Conservation (phyloP, 495 filamentous ascomycete genomes). For the Emericellopsis terricola region DNA sequence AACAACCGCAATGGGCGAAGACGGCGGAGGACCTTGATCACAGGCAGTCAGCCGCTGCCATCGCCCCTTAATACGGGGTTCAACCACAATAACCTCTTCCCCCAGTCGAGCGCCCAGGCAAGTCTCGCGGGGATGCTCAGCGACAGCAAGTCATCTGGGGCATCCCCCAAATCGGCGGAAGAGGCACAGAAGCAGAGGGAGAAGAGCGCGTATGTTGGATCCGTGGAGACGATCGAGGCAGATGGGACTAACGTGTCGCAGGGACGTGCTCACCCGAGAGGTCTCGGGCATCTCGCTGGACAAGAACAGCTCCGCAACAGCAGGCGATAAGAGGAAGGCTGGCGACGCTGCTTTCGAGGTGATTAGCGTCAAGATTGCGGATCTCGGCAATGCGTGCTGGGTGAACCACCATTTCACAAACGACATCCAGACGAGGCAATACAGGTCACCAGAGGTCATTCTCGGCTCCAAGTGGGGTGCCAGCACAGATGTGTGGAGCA, state of each 20-base stretch:
- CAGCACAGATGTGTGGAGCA: constrained; percentile 98
- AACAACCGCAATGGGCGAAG: constrained; percentile 88
- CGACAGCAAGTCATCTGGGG: constrained; percentile 38
- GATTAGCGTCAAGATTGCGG: constrained; percentile 97
- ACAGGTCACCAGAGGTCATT: constrained; percentile 93
- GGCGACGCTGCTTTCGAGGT: constrained; percentile 41
- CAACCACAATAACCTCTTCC: constrained; percentile 50
- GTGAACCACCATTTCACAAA: constrained; percentile 98
- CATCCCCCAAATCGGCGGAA: constrained; percentile 22
- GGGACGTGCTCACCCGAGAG: constrained; percentile 78
- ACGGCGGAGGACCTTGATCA: constrained; percentile 84
- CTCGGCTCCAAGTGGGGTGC: constrained; percentile 95
- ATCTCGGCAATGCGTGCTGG: constrained; percentile 98
- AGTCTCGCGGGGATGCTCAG: constrained; percentile 72
- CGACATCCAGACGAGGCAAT: constrained; percentile 96
- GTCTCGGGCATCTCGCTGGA: constrained; percentile 91
- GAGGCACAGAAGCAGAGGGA: constrained; percentile 77
- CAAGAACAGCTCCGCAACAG: constrained; percentile 34
- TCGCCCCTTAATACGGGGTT: constrained; percentile 90
- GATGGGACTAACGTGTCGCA: constrained; percentile 15
- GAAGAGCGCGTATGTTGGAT: constrained; percentile 71
- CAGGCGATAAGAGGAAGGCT: constrained; percentile 30
- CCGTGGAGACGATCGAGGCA: too few species aligned
- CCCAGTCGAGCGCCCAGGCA: constrained; percentile 54
- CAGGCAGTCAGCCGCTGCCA: constrained; percentile 88